Evolutionary conservation across 345 rosid species (phyloP), one percentile per base, ranked within the genome.

Genomic region (Eucalyptus cladocalyx): DNA sequence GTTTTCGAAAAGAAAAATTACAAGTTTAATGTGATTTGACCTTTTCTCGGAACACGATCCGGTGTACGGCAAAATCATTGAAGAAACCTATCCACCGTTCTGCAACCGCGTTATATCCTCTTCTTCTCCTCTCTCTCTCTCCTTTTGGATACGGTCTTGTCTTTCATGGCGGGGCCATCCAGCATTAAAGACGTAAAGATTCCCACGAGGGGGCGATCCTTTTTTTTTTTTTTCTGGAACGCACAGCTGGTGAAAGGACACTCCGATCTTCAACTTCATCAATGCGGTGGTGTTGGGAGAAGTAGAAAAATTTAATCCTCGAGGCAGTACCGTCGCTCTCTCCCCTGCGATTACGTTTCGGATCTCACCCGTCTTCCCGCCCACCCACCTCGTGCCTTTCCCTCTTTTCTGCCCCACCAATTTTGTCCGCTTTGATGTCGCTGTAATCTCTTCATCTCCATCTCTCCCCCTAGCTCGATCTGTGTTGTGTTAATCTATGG

Each of bases 1-100:
- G 87, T 90, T 93, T 89, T 90, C 94, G 87, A 95, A 62, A 28
- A 62, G 5, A 62, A 62, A 62, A 28, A 4, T 13, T 62, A 28
- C 69, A 13, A 62, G 30, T 28, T 12, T 62, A 28, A 62, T 28
- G 69, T 30, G 8, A 30, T 28, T 7, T 2, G 32, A 6, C 34
- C 8, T 62, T 30, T 28, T 6, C 18, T 13, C 8, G 5, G 34
- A 28, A 30, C 32, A 12, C 32, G 4, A 62, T 62, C 32, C 17
- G 32, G 8, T 28, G 16, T 30, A 62, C 69, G 16, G 32, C 18
- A 62, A 28, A 30, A 62, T 62, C 69, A 62, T 62, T 28, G 32
- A 62, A 28, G n/a, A 12, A 28, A 12, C 58, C 58, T 53, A 53
- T 2, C 58, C 26, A 53, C 58, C 58, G 11, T 53, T 53, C 58